phyloP scores from a whole-genome alignment of 257 asterid species.

The Nicotiana tomentosiformis region DNA sequence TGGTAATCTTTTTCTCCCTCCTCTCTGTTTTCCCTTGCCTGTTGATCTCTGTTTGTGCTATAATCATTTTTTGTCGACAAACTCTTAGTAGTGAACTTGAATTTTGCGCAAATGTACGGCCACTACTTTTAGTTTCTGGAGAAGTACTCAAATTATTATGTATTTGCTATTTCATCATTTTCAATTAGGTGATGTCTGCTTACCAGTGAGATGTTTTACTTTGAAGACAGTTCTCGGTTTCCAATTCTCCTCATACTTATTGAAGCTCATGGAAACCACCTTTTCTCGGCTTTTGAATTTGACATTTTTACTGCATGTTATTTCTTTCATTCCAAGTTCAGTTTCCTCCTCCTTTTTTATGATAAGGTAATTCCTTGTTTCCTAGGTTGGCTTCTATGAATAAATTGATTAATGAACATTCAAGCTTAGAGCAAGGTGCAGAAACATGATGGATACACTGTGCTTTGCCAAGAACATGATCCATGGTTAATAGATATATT shows the following conservation, averaged over 20 bases:
- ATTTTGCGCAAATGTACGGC: not conserved
- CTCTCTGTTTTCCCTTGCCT: not conserved
- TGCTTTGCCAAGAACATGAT: not conserved
- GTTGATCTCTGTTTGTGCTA: not conserved
- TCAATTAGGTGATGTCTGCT: not conserved
- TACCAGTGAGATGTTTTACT: not conserved
- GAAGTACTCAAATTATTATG: not conserved
- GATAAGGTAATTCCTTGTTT: not conserved
- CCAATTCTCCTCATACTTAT: not conserved
- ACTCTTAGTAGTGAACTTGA: not conserved
- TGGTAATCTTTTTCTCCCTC: constrained; percentile 37
- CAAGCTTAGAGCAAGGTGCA: constrained; percentile 6
- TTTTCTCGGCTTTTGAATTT: not conserved
- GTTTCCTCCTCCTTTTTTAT: not conserved
- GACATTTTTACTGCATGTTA: not conserved
- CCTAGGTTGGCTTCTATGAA: not conserved
- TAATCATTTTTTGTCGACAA: not conserved
- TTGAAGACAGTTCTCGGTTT: not conserved
- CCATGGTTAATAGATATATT: not conserved
- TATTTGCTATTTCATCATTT: not conserved
- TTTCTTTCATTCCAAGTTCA: not conserved
- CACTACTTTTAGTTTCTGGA: not conserved
- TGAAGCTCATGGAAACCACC: not conserved
- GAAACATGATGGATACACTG: not conserved
- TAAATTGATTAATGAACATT: not conserved